Evolutionary conservation across 768 basidiomycete species (phyloP), one percentile per base, ranked within the genome.

Genomic region (Cystofilobasidium ferigula): DNA sequence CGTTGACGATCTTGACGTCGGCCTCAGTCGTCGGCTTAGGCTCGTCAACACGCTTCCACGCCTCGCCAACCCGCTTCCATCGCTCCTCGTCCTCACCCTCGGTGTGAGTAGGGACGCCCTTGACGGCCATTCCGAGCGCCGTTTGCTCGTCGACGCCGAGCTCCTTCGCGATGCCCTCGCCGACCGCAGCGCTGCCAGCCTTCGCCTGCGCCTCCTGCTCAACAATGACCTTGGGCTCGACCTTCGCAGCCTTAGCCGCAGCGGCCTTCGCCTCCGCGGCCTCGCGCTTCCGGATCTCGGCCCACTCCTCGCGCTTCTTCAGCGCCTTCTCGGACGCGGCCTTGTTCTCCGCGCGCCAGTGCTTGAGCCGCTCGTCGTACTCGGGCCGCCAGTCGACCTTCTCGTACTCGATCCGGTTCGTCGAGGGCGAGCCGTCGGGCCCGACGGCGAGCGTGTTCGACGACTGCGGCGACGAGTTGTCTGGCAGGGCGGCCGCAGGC

Each of bases 301-400:
- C 61, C 56, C 56, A 68, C 28, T 68, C 47, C 1, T 56, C 60
- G n/a, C 67, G 28, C 22, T n/a, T 62, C 57, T 38, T 36, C 20
- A 58, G 61, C 22, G 67, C 67, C 57, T 68, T 68, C 14, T 57
- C 61, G 35, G 54, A 13, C 1, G 60, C 60, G 16, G 59, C 62
- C 42, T 58, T 48, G 57, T 58, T 68, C 61, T 68, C 67, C 5
- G 43, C 54, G 48, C 58, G 62, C 67, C 67, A 68, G 12, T 51
- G 34, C 24, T 38, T 12, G 24, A 38, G 48, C 2, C 45, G 56
- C 7, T 43, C 56, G 30, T 68, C 67, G 38, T 53, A 57, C 48
- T 68, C 61, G 20, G 54, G 40, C 60, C 62, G 62, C 57, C 57
- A 57, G n/a, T 62, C 61, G 61, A 62, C 38, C 24, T 5, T 36